Conservation (phyloP, 2,329 filamentous ascomycete genomes). For the Penicillium polonicum region DNA sequence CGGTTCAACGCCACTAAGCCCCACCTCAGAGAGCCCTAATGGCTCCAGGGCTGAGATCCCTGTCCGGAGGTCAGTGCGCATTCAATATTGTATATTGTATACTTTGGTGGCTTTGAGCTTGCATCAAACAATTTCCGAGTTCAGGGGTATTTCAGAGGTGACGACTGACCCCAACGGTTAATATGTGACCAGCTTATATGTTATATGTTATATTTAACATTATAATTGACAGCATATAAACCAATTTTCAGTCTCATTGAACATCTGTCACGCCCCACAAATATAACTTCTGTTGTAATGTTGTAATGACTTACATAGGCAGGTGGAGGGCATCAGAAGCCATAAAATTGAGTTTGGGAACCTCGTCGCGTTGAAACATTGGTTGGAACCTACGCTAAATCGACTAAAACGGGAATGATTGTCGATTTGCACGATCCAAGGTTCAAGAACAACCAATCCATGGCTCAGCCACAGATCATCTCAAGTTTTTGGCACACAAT, state of each 20-base stretch:
- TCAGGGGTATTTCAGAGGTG: neutral
- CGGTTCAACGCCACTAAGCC: rapidly evolving
- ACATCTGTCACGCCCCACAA: no score
- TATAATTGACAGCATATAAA: no score
- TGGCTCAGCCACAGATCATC: neutral
- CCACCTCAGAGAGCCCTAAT: neutral
- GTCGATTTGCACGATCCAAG: neutral
- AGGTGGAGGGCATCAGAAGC: no score
- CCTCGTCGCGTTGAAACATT: neutral
- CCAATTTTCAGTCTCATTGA: no score
- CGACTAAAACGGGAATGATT: neutral
- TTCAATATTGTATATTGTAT: neutral
- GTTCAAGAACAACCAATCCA: neutral
- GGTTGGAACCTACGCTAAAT: neutral
- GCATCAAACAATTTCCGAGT: neutral
- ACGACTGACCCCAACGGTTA: neutral
- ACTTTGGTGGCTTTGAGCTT: neutral
- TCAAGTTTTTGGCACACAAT: neutral
- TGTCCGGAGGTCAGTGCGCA: neutral
- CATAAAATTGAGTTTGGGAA: neutral
- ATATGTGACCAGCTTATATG: no score
- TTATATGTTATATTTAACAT: no score
- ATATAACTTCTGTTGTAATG: no score
- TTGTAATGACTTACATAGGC: no score
- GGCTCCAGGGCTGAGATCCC: neutral